phyloP scores from a whole-genome alignment of 768 basidiomycete genomes.

The Suillus luteus region DNA sequence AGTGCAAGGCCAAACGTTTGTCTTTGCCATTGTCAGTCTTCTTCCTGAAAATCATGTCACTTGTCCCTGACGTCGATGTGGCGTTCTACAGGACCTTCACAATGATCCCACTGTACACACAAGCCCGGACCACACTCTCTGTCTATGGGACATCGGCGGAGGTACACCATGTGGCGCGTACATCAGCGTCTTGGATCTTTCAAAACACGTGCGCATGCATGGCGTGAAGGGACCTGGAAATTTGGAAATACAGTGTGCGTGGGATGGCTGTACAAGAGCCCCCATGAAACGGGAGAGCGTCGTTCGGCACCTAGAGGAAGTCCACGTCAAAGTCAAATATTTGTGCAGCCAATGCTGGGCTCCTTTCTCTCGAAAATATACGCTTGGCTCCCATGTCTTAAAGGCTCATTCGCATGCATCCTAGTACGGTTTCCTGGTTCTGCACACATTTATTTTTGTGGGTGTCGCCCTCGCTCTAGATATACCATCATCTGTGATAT shows the following conservation, averaged over 20 bases:
- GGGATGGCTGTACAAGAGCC: slow-evolving; percentile 19
- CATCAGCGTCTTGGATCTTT: slow-evolving; percentile 15
- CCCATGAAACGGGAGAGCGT: slow-evolving; percentile 33
- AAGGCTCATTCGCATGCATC: slow-evolving; percentile 6
- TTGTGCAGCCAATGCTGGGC: slow-evolving; percentile 22
- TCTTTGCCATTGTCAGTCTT: not conserved
- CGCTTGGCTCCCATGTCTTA: slow-evolving; percentile 18
- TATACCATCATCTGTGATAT: not conserved
- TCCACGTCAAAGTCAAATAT: slow-evolving; percentile 23
- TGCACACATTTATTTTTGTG: not conserved
- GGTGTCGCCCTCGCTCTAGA: not conserved
- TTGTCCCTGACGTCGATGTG: not conserved
- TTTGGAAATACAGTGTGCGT: slow-evolving; percentile 16
- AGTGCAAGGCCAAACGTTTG: not conserved
- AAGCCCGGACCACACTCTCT: not conserved
- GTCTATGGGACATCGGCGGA: slow-evolving; percentile 17
- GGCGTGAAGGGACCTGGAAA: slow-evolving; percentile 23
- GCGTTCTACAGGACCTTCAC: not conserved
- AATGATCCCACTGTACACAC: not conserved
- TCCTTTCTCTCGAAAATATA: slow-evolving; percentile 30
- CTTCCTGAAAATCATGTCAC: not conserved
- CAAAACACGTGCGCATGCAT: slow-evolving; percentile 28
- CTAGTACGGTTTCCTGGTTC: not conserved
- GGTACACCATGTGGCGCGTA: slow-evolving; percentile 3
- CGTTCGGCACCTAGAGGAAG: slow-evolving; percentile 28